These are phyloP conservation scores for Pistacia integerrima DNA, from an alignment of 345 rosid species.

Conservation along the genomic window DNA sequence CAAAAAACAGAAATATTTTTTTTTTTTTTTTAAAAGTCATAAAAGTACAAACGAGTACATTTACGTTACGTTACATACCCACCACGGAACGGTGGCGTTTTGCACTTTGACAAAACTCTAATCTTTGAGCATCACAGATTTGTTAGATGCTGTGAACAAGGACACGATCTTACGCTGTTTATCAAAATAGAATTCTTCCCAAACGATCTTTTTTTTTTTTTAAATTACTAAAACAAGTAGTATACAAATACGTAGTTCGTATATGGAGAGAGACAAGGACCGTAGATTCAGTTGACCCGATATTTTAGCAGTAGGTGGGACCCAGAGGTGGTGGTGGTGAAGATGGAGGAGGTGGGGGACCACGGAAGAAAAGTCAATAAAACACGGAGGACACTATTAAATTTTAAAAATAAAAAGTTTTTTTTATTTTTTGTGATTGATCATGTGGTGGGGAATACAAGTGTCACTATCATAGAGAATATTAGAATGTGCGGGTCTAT, in stretches of 20 bases:
- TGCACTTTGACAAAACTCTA: neutral
- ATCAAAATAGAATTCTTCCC: neutral
- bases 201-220: neutral
- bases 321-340: slow-evolving; percentile 1
- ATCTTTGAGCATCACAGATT: neutral
- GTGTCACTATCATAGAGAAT: slow-evolving; percentile 37
- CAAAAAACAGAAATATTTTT: too few relatives aligned
- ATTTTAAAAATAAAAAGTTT: too few relatives aligned
- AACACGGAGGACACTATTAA: neutral
- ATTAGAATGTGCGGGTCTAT: neutral
- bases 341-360: slow-evolving; percentile 18
- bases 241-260: slow-evolving; percentile 20
- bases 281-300: slow-evolving; percentile 39
- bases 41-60: slow-evolving; percentile 16
- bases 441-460: slow-evolving; percentile 19
- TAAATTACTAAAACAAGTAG: too few relatives aligned
- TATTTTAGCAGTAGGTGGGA: slow-evolving; percentile 12
- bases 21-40: neutral
- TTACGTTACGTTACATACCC: slow-evolving; percentile 24
- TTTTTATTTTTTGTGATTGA: too few relatives aligned
- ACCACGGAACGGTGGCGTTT: slow-evolving; percentile 18
- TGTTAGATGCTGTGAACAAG: neutral
- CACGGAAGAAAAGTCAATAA: slow-evolving; percentile 26
- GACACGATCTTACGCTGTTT: neutral
- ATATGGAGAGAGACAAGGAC: slow-evolving; percentile 23